These are phyloP conservation scores for Yarrowia alimentaria DNA, from an alignment of 805 yeast genomes.

Conservation along the genomic window DNA sequence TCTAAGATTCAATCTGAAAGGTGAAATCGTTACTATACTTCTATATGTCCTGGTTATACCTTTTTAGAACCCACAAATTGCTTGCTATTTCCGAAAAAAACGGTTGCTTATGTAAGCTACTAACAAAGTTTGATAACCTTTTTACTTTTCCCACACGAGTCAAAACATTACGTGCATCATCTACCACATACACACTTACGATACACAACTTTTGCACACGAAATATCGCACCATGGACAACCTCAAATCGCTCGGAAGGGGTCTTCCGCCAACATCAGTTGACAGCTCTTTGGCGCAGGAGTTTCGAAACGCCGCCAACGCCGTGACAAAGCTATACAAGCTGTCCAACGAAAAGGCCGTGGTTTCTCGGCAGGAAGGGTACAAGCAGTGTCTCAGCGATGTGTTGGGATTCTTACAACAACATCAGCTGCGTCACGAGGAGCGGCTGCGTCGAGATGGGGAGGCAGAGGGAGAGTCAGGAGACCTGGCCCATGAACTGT, in stretches of 20 bases:
- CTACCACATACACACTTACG: too few relatives aligned
- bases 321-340: conserved; percentile 37
- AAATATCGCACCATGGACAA: conserved; percentile 30
- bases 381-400: conserved; percentile 24
- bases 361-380: conserved; percentile 29
- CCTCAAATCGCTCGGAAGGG: conserved; percentile 31
- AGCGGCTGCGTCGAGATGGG: conserved; percentile 12
- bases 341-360: conserved; percentile 32
- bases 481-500: conserved; percentile 24
- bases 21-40: too few relatives aligned
- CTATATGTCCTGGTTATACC: too few relatives aligned
- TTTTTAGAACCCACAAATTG: too few relatives aligned
- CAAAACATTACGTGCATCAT: too few relatives aligned
- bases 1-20: too few relatives aligned
- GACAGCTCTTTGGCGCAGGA: conserved; percentile 32
- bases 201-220: too few relatives aligned
- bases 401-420: conserved; percentile 22
- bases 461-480: conserved; percentile 12
- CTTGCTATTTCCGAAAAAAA: too few relatives aligned
- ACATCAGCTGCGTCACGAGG: conserved; percentile 24
- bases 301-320: conserved; percentile 36
- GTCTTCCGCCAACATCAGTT: conserved; percentile 32
- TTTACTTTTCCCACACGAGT: too few relatives aligned
- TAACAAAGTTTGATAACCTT: too few relatives aligned
- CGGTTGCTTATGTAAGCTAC: too few relatives aligned